A percentile compares a stretch with the other conserved stretches of the same genome.
phyloP scores from a whole-genome alignment of 192 early-diverging fungal genomes.

The Jimgerdemannia lactiflua region DNA sequence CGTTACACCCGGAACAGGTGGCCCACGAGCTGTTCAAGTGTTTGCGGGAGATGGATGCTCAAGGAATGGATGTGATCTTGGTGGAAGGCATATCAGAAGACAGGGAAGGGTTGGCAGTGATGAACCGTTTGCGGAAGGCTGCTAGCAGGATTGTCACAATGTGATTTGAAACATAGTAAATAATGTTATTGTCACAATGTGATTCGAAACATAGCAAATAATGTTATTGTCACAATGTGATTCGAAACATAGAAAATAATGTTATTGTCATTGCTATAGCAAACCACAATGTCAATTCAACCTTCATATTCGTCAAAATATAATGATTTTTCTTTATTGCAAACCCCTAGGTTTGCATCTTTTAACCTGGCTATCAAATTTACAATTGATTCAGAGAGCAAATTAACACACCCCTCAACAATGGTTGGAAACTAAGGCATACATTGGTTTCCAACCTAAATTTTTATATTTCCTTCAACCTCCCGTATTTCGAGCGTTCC shows the following conservation, averaged over 20 bases:
- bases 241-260: background rate
- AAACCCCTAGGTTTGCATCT: too few relatives aligned
- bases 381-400: too few relatives aligned
- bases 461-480: too few relatives aligned
- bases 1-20: constrained; percentile 53
- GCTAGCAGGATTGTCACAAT: constrained; percentile 57
- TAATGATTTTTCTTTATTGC: too few relatives aligned
- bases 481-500: too few relatives aligned
- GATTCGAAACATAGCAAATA: background rate
- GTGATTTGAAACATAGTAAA: background rate
- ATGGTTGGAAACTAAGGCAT: too few relatives aligned
- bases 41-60: constrained; percentile 73
- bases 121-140: constrained; percentile 94
- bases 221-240: constrained; percentile 33
- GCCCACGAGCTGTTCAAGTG: constrained; percentile 80
- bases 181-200: background rate
- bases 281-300: too few relatives aligned
- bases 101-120: constrained; percentile 91
- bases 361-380: too few relatives aligned
- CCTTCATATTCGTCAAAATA: too few relatives aligned
- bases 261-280: too few relatives aligned
- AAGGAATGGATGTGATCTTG: constrained; percentile 69
- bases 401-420: too few relatives aligned
- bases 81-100: constrained; percentile 90
- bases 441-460: too few relatives aligned